These are phyloP conservation scores for Bruguiera gymnorhiza DNA, from an alignment of 345 rosid genomes.

Conservation along the genomic window DNA sequence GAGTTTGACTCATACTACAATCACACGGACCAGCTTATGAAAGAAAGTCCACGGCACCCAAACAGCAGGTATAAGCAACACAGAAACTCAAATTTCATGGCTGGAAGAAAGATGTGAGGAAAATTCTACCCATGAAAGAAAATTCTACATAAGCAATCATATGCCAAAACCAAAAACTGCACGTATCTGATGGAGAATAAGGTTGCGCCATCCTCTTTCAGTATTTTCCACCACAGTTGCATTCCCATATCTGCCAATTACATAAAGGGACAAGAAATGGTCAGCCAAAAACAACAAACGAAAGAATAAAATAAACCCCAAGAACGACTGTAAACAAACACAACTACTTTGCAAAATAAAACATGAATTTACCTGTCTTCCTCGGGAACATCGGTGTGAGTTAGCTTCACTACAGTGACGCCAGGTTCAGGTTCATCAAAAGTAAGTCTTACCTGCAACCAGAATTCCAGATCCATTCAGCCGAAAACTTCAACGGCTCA, in stretches of 20 bases:
- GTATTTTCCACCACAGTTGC: slow-evolving; percentile 94
- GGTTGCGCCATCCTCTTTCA: slow-evolving; percentile 94
- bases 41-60: background rate
- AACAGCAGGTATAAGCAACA: background rate
- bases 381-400: slow-evolving; percentile 84
- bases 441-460: slow-evolving; percentile 65
- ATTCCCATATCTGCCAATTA: slow-evolving; percentile 75
- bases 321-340: background rate
- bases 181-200: slow-evolving; percentile 78
- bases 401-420: slow-evolving; percentile 66
- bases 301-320: background rate
- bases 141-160: slow-evolving; percentile 3
- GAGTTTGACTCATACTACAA: background rate
- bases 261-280: background rate
- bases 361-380: slow-evolving; percentile 70
- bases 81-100: slow-evolving; percentile 14
- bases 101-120: background rate
- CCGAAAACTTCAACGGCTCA: background rate
- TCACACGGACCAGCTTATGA: background rate
- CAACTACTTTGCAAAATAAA: background rate
- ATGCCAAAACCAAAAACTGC: slow-evolving; percentile 84
- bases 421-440: slow-evolving; percentile 84
- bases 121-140: background rate
- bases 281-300: background rate
- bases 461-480: slow-evolving; percentile 12